These are phyloP conservation scores for Pisolithus orientalis DNA, from an alignment of 768 basidiomycete genomes.

Conservation along the genomic window DNA sequence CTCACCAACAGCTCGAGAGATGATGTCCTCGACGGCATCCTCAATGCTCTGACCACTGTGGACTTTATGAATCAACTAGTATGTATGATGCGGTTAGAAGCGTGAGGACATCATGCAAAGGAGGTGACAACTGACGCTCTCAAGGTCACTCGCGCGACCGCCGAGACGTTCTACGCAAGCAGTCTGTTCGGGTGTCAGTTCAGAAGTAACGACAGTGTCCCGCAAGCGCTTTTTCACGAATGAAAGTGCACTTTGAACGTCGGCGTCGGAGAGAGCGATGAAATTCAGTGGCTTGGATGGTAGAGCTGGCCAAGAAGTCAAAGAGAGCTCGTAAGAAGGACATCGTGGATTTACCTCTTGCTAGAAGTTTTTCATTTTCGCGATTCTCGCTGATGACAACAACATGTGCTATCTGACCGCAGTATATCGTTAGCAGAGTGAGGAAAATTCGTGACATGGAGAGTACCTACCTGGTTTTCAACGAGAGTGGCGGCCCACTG, in stretches of 20 bases:
- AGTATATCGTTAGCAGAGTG: background rate
- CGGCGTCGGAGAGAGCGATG: slow-evolving; percentile 82
- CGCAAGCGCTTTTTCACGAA: slow-evolving; percentile 77
- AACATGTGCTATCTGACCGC: slow-evolving; percentile 79
- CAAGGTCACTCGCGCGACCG: slow-evolving; percentile 86
- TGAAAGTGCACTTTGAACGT: slow-evolving; percentile 66
- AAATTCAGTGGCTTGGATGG: slow-evolving; percentile 61
- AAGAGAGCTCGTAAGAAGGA: background rate
- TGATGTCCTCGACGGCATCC: slow-evolving; percentile 88
- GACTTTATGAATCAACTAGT: slow-evolving; percentile 80
- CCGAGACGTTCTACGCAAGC: slow-evolving; percentile 70
- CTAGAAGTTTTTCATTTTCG: slow-evolving; percentile 78
- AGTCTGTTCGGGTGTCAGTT: slow-evolving; percentile 51
- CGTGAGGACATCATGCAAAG: background rate
- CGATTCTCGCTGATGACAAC: slow-evolving; percentile 86
- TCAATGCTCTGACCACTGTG: slow-evolving; percentile 62
- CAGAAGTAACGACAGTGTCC: slow-evolving; percentile 45
- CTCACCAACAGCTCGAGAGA: slow-evolving; percentile 71
- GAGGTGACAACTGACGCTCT: slow-evolving; percentile 50
- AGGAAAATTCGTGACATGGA: background rate
- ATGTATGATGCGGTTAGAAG: background rate
- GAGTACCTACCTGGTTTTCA: slow-evolving; percentile 76
- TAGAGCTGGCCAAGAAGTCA: background rate
- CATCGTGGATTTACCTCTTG: slow-evolving; percentile 54
- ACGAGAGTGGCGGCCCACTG: slow-evolving; percentile 82